Percentiles rank a stretch among this genome's conserved stretches.
phyloP scores from a whole-genome alignment of 768 basidiomycete species.

The Russula virescens region DNA sequence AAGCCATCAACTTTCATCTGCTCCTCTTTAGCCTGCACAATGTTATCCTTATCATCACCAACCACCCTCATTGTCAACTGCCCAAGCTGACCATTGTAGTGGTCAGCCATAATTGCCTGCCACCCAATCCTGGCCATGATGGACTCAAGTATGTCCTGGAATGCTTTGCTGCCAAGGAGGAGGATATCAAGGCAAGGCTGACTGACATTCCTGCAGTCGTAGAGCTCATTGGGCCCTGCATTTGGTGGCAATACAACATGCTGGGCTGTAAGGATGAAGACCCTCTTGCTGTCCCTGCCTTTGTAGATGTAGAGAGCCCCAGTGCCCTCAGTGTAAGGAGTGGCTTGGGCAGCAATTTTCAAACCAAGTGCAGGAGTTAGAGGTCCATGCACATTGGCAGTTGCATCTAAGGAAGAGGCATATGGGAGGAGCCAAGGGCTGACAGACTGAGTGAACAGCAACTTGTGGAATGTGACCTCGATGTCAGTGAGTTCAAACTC shows the following conservation, averaged over 20 bases:
- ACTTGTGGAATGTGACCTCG: conserved; percentile 35
- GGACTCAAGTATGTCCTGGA: neutral
- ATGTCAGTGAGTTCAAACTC: conserved; percentile 30
- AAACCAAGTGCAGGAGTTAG: conserved; percentile 37
- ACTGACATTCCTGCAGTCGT: neutral
- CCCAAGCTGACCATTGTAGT: no score
- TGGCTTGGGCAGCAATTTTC: conserved; percentile 31
- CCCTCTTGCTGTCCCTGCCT: conserved; percentile 26
- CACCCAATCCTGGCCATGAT: neutral
- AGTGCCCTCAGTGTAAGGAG: conserved; percentile 35
- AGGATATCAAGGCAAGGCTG: neutral
- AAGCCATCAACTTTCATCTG: no score
- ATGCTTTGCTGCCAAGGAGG: neutral
- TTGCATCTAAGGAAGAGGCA: conserved; percentile 11
- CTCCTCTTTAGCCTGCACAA: no score
- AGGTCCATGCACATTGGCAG: conserved; percentile 28
- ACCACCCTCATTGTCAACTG: no score
- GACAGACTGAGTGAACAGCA: conserved; percentile 10
- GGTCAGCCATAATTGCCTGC: neutral
- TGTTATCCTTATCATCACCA: no score
- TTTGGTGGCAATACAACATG: conserved; percentile 31
- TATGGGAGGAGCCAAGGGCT: conserved; percentile 31
- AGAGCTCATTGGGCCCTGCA: no score
- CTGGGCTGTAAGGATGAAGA: conserved; percentile 31
- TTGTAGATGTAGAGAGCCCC: conserved; percentile 31